Conservation (phyloP, 805 yeast genomes). For the Ogataea methanolica region DNA sequence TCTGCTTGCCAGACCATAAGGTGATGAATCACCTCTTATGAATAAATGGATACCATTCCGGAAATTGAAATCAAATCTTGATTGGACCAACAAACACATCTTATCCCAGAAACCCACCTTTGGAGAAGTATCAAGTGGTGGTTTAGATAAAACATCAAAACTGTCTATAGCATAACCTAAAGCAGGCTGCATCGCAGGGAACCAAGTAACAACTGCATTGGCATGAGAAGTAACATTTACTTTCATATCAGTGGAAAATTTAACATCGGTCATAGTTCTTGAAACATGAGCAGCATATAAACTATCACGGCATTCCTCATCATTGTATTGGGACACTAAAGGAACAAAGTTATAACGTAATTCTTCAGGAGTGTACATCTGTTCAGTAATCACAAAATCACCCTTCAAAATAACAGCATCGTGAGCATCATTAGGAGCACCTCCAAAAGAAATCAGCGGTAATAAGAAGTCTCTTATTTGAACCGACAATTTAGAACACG, state of each 20-base stretch:
- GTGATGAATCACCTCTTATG: conserved; percentile 56
- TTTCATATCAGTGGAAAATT: conserved; percentile 46
- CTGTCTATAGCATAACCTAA: conserved; percentile 56
- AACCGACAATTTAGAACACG: conserved; percentile 38
- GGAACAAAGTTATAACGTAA: conserved; percentile 44
- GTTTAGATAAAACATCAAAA: conserved; percentile 64
- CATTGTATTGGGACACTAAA: conserved; percentile 34
- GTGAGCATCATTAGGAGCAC: conserved; percentile 37
- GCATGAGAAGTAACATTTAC: conserved; percentile 40
- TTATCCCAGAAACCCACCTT: conserved; percentile 75
- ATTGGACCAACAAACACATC: conserved; percentile 50
- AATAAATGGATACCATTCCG: conserved; percentile 52
- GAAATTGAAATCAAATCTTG: conserved; percentile 44
- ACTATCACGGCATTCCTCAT: conserved; percentile 31
- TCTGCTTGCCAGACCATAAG: conserved; percentile 52
- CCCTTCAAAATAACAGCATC: conserved; percentile 34
- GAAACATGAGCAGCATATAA: conserved; percentile 55
- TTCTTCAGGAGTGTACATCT: conserved; percentile 47
- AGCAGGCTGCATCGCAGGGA: conserved; percentile 59
- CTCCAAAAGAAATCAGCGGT: conserved; percentile 49
- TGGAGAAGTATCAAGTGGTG: conserved; percentile 61
- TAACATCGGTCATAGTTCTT: conserved; percentile 61
- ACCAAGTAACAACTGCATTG: conserved; percentile 57
- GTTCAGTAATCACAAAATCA: conserved; percentile 57
- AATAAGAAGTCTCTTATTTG: conserved; percentile 52